These are phyloP conservation scores for Lindgomyces ingoldianus DNA, from an alignment of 495 filamentous ascomycete genomes.

Conservation along the genomic window DNA sequence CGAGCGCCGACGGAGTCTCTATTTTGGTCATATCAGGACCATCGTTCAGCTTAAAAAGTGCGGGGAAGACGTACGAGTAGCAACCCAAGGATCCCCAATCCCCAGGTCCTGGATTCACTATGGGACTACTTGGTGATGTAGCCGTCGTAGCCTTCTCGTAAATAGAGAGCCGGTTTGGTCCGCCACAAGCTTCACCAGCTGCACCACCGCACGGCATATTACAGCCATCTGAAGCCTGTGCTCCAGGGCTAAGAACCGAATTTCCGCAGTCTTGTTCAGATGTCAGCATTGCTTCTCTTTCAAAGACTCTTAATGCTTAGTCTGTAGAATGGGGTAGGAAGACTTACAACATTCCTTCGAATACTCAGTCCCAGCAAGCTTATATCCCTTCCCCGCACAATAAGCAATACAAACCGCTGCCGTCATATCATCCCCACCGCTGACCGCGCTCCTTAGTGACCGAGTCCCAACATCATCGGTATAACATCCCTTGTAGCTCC, in stretches of 20 bases:
- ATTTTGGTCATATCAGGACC: background rate
- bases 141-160: slow-evolving; percentile 8
- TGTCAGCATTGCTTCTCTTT: background rate
- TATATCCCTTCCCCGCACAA: slow-evolving; percentile 1
- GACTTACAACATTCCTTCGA: background rate
- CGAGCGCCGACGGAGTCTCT: slow-evolving; percentile 7
- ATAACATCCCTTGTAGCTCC: slow-evolving; percentile 17
- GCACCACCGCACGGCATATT: slow-evolving; percentile 17
- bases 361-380: slow-evolving; percentile 17
- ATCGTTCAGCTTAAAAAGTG: background rate
- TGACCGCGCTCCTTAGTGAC: background rate
- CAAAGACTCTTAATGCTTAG: background rate
- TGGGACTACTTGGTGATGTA: background rate
- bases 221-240: slow-evolving; percentile 3
- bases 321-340: background rate
- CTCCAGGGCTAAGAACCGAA: background rate
- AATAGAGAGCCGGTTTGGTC: slow-evolving; percentile 8
- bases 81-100: slow-evolving; percentile 11
- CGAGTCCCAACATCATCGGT: background rate
- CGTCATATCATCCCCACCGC: background rate
- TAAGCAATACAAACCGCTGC: slow-evolving; percentile 3
- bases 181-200: slow-evolving; percentile 21
- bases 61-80: background rate
- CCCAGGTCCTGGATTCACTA: background rate
- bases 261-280: slow-evolving; percentile 1